Evolutionary conservation across 1,139 yeast species (phyloP).

Genomic region (Maudiozyma humilis): DNA sequence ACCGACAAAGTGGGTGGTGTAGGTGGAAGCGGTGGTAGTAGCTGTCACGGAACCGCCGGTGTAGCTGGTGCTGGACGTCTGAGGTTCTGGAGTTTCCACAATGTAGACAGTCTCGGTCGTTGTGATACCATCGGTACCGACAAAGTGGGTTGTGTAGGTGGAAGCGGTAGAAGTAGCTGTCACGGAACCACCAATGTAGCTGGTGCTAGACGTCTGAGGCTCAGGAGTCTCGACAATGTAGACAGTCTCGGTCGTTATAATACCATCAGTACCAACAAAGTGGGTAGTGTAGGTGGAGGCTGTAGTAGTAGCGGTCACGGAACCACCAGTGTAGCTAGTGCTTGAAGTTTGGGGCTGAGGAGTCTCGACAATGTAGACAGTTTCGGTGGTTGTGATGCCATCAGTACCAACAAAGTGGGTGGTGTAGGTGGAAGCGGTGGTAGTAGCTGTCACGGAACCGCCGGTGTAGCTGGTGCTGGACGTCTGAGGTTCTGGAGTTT

Average conservation of each 20-base stretch:
- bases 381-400: not conserved
- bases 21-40: slow-evolving; percentile 1
- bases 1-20: not conserved
- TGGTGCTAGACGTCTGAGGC: not conserved
- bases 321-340: not conserved
- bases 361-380: not conserved
- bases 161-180: slow-evolving; percentile 1
- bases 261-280: not conserved
- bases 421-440: not conserved
- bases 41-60: not conserved
- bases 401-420: not conserved
- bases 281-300: not conserved
- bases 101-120: not conserved
- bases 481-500: too few relatives aligned
- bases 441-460: not conserved
- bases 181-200: not conserved
- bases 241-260: slow-evolving; percentile 4
- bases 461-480: not conserved
- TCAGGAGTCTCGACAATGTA: slow-evolving; percentile 3
- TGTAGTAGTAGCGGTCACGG: not conserved
- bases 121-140: slow-evolving; percentile 1
- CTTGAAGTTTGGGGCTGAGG: not conserved
- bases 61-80: not conserved
- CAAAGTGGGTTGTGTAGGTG: not conserved
- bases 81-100: not conserved